These are phyloP conservation scores for Penicillium griseofulvum DNA, from an alignment of 2,329 filamentous ascomycete species.

Conservation along the genomic window DNA sequence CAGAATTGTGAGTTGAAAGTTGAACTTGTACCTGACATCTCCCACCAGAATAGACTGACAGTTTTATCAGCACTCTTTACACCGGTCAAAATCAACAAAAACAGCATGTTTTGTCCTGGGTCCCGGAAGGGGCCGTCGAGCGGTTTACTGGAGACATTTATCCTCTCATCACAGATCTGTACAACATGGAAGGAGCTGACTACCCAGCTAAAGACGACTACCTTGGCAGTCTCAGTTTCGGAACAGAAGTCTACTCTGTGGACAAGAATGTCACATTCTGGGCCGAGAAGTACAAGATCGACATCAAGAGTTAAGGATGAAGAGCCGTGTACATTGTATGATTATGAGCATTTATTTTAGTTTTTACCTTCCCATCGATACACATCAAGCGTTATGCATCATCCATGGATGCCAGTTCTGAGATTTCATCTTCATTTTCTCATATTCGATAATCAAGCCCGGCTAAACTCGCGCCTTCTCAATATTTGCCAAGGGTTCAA, in stretches of 20 bases:
- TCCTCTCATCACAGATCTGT: conserved; percentile 46
- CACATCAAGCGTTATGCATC: conserved; percentile 3
- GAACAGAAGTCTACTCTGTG: conserved; percentile 51
- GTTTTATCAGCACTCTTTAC: conserved; percentile 15
- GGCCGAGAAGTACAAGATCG: conserved; percentile 37
- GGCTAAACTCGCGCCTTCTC: not conserved
- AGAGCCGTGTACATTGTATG: not conserved
- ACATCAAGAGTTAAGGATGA: conserved; percentile 20
- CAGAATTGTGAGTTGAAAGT: conserved; percentile 18
- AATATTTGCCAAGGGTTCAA: not conserved
- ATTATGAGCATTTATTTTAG: conserved; percentile 2
- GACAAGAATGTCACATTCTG: conserved; percentile 50
- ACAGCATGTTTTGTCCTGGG: conserved; percentile 54
- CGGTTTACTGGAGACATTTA: conserved; percentile 50
- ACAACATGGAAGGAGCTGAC: conserved; percentile 31
- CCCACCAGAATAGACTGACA: conserved; percentile 1
- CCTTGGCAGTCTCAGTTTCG: conserved; percentile 54
- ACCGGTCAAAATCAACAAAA: conserved; percentile 35
- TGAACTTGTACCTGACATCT: not conserved
- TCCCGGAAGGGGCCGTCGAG: conserved; percentile 36
- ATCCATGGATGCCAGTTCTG: not conserved
- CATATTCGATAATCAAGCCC: not conserved
- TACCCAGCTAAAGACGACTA: conserved; percentile 47
- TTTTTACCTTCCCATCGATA: not conserved
- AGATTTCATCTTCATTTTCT: not conserved